Evolutionary conservation across 345 rosid species (phyloP), one percentile per base, ranked within the genome.

Genomic region (Arabidopsis suecica): DNA sequence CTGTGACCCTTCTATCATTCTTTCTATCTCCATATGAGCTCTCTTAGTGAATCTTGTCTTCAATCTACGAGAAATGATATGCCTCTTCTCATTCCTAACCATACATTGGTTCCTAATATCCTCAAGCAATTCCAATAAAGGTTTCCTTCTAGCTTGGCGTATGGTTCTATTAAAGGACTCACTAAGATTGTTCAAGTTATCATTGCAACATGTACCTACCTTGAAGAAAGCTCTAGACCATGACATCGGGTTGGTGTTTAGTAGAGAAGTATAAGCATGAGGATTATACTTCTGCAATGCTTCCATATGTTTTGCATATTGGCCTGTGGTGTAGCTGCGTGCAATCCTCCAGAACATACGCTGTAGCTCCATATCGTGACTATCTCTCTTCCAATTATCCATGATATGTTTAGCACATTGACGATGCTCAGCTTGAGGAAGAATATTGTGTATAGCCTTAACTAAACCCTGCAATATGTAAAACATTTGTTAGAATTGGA

Each of bases 341-440:
- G 73, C 73, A 14, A 69, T 69, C 9, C 5, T 36, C 40, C 40
- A 36, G 2, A 36, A 36, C 9, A 36, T 1, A 0, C 40, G 7
- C 2, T 36, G 40, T 0, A 56, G 6, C 3, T 69, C 30, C 8
- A 6, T 4, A 7, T 41, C 63, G 0, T 55, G 30, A 2, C 7
- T 54, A 10, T 34, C 14, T 30, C 11, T 55, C 63, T 56, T 69
- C 53, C 42, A 69, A 6, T 55, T 69, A 5, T 44, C 18, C 48
- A 44, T 44, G 5, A 44, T 44, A 14, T 44, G 48, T 5, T 6
- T 13, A 3, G 48, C 48, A 20, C 32, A 60, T 3, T 28, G 37
- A 3, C n/a, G 6, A 20, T 37, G 65, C 4, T 60, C 45, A n/a
- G 32, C 65, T 16, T 9, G 30, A 9, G 32, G 30, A 0, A 33